Base-by-base conservation (phyloP, 2,329 filamentous ascomycete genomes). In the Trichophyton simii region DNA sequence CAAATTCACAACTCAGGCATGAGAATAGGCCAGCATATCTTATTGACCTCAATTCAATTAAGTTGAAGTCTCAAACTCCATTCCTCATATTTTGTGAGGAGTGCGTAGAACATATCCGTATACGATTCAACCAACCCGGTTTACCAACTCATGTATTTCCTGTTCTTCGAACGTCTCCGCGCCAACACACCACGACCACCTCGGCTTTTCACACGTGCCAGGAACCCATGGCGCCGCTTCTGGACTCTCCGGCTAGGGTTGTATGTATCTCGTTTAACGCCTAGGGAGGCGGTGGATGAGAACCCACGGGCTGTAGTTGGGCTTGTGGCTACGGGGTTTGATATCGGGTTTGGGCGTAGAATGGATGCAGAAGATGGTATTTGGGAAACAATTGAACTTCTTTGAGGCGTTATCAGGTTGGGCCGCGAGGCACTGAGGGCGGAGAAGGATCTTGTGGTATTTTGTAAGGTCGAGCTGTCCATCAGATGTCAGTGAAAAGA, bases 141-240 rank as follows among this genome's bases (percentile, higher is more conserved):
- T 34, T 58, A 58, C 31, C 55, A 58, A 22, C 55, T 58, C 55
- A 58, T 58, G 31, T 70, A 73, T 65, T 71, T 77, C 70, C 82
- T 76, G 25, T 80, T 79, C 76, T 82, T 84, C 61, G 76, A 69
- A 67, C 76, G 73, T 70, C 83, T 75, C 68, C 82, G 75, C 71
- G 77, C 78, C 65, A 86, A 65, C 57, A 80, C 74, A 70, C 78
- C 78, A 67, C 80, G 73, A 25, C 83, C 83, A 59, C 77, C 80
- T 68, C 78, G 77, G 22, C 76, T 77, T 68, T 75, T 75, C 63
- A 83, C 65, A 66, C 83, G 71, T 8, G 78, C 73, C 63, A 86
- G 68, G 67, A 84, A 86, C 1, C 83, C 83, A 72, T 83, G 81
- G 67, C 83, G 77, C 64, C 83, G 76, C 74, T 86, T 86, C 69